phyloP scores from a whole-genome alignment of 1,284 basidiomycete species.

The Blastosporella zonata region DNA sequence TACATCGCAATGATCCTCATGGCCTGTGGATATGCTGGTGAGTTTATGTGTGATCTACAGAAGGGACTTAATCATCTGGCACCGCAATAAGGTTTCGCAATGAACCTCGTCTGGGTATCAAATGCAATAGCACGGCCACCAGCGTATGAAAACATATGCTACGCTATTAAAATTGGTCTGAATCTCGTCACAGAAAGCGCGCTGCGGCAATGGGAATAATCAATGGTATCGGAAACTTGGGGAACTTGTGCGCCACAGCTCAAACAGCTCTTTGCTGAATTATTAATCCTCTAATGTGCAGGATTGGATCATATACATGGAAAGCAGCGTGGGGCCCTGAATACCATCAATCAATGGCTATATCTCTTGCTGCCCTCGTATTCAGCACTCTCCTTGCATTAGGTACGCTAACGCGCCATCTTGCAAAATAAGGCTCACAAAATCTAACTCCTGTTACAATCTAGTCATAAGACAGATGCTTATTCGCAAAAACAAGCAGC shows the following conservation, averaged over 20 bases:
- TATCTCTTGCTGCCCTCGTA: constrained; percentile 40
- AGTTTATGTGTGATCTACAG: constrained; percentile 17
- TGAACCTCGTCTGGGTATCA: constrained; percentile 62
- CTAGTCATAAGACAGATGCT: constrained; percentile 47
- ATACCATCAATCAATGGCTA: constrained; percentile 51
- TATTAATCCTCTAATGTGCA: constrained; percentile 16
- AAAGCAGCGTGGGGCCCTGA: constrained; percentile 45
- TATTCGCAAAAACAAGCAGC: constrained; percentile 39
- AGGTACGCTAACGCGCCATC: constrained; percentile 24
- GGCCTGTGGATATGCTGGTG: constrained; percentile 54
- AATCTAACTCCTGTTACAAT: neutral
- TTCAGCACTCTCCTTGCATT: constrained; percentile 35
- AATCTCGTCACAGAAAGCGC: constrained; percentile 26
- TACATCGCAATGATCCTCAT: constrained; percentile 68
- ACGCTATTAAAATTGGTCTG: neutral
- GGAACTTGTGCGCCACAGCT: constrained; percentile 30
- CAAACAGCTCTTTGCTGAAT: constrained; percentile 1
- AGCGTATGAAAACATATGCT: constrained; percentile 30
- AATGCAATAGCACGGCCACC: constrained; percentile 64
- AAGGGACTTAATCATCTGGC: neutral
- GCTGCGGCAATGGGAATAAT: constrained; percentile 37
- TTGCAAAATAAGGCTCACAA: neutral
- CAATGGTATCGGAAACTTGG: constrained; percentile 35
- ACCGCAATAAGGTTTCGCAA: constrained; percentile 45
- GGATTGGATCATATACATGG: constrained; percentile 53